These are phyloP conservation scores for Fraxinus anomala DNA, from an alignment of 257 asterid genomes.

Conservation along the genomic window DNA sequence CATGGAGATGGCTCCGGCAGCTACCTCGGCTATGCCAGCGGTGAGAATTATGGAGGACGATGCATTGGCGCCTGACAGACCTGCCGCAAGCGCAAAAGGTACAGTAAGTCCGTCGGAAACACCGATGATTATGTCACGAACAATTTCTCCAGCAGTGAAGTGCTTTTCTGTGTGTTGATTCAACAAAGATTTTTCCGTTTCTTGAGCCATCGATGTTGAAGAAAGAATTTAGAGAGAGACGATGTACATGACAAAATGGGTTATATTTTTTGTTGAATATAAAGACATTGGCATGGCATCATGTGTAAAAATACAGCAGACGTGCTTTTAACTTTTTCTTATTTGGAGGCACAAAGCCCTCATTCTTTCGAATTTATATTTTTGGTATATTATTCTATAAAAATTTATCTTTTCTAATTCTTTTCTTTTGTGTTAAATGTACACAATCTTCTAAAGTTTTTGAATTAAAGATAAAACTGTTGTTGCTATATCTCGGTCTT, in stretches of 20 bases:
- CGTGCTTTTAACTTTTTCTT: too few relatives aligned
- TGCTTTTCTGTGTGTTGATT: slow-evolving; percentile 74
- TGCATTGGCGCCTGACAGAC: slow-evolving; percentile 91
- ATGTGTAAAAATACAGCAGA: not conserved
- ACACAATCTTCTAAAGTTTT: too few relatives aligned
- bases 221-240: not conserved
- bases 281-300: not conserved
- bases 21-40: slow-evolving; percentile 93
- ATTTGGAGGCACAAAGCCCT: too few relatives aligned
- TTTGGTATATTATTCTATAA: too few relatives aligned
- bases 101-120: slow-evolving; percentile 95
- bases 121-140: slow-evolving; percentile 88
- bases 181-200: slow-evolving; percentile 43
- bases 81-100: slow-evolving; percentile 97
- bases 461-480: too few relatives aligned
- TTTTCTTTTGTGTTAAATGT: too few relatives aligned
- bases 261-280: not conserved
- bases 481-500: not conserved
- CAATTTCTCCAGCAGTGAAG: slow-evolving; percentile 90
- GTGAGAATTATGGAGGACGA: slow-evolving; percentile 87
- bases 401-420: too few relatives aligned
- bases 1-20: slow-evolving; percentile 99
- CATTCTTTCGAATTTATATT: too few relatives aligned
- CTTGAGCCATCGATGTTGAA: slow-evolving; percentile 43
- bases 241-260: not conserved